Conservation (phyloP, 139 green algal species). For the Micromonas commoda region DNA sequence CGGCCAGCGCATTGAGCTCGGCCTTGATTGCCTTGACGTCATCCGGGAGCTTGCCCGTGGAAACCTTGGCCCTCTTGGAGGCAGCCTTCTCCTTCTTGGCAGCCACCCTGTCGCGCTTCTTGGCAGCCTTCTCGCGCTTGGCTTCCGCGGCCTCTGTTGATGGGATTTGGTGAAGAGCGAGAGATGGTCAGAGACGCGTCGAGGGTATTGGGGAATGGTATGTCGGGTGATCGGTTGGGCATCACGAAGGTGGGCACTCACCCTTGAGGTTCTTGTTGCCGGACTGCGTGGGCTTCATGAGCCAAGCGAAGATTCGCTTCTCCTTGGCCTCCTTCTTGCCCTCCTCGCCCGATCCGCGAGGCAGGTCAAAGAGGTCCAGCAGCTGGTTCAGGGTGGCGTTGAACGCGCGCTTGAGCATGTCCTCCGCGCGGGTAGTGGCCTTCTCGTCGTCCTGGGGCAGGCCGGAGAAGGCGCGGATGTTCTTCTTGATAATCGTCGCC, state of each 20-base stretch:
- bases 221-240: too few species aligned
- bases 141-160: neutral
- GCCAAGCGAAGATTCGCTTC: neutral
- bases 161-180: too few species aligned
- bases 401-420: neutral
- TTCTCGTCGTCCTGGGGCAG: neutral
- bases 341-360: conserved; percentile 9
- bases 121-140: neutral
- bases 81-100: conserved; percentile 14
- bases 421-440: neutral
- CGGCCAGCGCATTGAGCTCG: neutral
- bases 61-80: neutral
- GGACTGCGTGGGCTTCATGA: neutral
- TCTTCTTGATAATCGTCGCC: neutral
- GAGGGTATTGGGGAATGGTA: too few species aligned
- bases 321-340: conserved; percentile 8
- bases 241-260: too few species aligned
- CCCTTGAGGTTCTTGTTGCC: neutral
- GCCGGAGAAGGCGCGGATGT: conserved; percentile 6
- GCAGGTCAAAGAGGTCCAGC: conserved; percentile 10
- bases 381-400: neutral
- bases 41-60: neutral
- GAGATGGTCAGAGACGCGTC: too few species aligned
- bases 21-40: neutral
- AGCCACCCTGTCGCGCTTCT: neutral